Evolutionary conservation across 495 filamentous ascomycete species (phyloP).

Genomic region (Neurospora tetraspora): DNA sequence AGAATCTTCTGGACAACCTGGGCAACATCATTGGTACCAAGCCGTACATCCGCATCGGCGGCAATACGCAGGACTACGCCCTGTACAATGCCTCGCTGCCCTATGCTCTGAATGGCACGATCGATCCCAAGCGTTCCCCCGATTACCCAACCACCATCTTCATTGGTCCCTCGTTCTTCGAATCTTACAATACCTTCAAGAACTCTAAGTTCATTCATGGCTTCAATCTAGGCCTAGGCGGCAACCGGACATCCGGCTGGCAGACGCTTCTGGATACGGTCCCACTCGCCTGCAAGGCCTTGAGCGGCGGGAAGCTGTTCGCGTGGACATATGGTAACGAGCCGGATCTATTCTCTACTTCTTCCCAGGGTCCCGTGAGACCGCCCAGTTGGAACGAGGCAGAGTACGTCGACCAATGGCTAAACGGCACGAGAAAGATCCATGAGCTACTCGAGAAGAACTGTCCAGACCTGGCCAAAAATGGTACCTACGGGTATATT

Average conservation of each 20-base stretch:
- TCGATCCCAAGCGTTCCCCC: constrained; percentile 35
- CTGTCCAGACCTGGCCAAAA: constrained; percentile 41
- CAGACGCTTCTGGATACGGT: constrained; percentile 46
- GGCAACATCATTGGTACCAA: constrained; percentile 37
- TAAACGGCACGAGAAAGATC: constrained; percentile 42
- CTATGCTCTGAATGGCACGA: constrained; percentile 43
- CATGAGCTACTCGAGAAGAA: constrained; percentile 34
- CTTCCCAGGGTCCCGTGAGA: constrained; percentile 41
- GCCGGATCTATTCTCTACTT: constrained; percentile 51
- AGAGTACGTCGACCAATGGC: constrained; percentile 53
- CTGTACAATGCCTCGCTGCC: constrained; percentile 48
- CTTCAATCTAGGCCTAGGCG: constrained; percentile 50
- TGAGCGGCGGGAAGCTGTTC: constrained; percentile 39
- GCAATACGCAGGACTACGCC: constrained; percentile 54
- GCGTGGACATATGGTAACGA: constrained; percentile 61
- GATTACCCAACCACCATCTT: constrained; percentile 54
- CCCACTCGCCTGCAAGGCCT: constrained; percentile 48
- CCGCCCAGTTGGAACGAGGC: constrained; percentile 46
- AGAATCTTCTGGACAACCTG: constrained; percentile 46
- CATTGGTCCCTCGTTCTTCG: constrained; percentile 55
- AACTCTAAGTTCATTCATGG: constrained; percentile 50
- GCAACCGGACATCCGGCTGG: constrained; percentile 42
- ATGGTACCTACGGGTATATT: constrained; percentile 40
- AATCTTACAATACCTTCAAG: constrained; percentile 53
- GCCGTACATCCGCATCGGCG: constrained; percentile 50